phyloP scores from a whole-genome alignment of 2,329 filamentous ascomycete species.

The Xylariales sp. region DNA sequence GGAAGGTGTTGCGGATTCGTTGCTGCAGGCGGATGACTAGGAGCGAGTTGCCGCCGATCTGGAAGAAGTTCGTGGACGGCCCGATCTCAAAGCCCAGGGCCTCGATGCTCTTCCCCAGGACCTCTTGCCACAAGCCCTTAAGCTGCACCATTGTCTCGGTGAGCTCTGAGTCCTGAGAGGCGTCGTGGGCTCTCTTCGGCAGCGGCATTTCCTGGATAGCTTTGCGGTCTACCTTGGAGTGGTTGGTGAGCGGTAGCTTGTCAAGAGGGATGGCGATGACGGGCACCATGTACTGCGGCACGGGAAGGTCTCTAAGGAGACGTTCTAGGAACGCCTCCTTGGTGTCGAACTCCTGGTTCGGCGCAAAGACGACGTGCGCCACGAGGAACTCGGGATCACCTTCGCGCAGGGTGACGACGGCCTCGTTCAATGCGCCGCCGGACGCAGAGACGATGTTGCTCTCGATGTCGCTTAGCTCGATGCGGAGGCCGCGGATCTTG shows the following conservation, averaged over 20 bases:
- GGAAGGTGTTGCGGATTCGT: constrained; percentile 23
- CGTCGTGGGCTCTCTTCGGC: not conserved
- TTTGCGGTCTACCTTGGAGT: constrained; percentile 36
- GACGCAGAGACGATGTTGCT: constrained; percentile 34
- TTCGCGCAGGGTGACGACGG: constrained; percentile 9
- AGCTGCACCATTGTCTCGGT: constrained; percentile 17
- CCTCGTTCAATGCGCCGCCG: constrained; percentile 24
- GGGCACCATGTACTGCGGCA: constrained; percentile 41
- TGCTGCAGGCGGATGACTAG: constrained; percentile 33
- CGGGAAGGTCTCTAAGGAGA: constrained; percentile 8
- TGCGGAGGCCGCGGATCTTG: constrained; percentile 47
- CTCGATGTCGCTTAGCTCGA: constrained; percentile 54
- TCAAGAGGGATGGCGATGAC: constrained; percentile 10
- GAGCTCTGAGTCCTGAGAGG: not conserved
- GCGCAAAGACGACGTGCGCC: constrained; percentile 46
- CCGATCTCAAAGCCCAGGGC: constrained; percentile 1
- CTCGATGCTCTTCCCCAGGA: not conserved
- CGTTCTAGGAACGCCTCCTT: constrained; percentile 28
- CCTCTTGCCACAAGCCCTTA: not conserved
- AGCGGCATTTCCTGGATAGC: constrained; percentile 29
- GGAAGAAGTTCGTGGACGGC: constrained; percentile 39
- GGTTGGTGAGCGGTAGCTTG: constrained; percentile 30
- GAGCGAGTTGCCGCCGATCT: constrained; percentile 40
- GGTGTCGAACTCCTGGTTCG: not conserved
- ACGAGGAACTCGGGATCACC: constrained; percentile 40